phyloP scores from a whole-genome alignment of 768 basidiomycete genomes.

The Amanita subjunquillea region DNA sequence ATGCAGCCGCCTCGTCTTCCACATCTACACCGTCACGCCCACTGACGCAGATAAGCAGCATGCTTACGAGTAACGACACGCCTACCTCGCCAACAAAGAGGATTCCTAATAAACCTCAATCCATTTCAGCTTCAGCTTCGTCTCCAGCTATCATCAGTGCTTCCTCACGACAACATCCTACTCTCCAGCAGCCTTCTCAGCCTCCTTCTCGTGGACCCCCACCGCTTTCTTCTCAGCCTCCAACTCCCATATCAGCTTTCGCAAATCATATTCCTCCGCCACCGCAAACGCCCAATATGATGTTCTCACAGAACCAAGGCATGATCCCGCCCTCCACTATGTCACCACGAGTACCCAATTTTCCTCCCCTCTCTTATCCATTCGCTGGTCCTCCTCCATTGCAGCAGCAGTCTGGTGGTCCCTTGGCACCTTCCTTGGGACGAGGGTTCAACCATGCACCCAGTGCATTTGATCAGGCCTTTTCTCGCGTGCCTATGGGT shows the following conservation, averaged over 20 bases:
- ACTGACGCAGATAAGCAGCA: conserved; percentile 18
- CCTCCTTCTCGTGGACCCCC: conserved; percentile 11
- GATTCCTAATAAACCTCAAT: conserved; percentile 39
- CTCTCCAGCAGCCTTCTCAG: conserved; percentile 17
- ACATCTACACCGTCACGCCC: conserved; percentile 28
- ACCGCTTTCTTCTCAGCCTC: conserved; percentile 29
- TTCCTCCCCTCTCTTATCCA: conserved; percentile 41
- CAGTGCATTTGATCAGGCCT: conserved; percentile 39
- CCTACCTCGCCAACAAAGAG: conserved; percentile 41
- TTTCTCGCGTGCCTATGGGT: conserved; percentile 30
- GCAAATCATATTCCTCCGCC: conserved; percentile 33
- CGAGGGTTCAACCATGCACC: conserved; percentile 14
- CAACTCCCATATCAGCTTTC: conserved; percentile 40
- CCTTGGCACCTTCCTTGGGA: conserved; percentile 34
- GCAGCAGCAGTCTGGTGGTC: conserved; percentile 20
- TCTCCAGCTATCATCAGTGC: conserved; percentile 17
- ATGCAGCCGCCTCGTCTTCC: conserved; percentile 33
- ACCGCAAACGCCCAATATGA: conserved; percentile 28
- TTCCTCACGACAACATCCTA: conserved; percentile 18
- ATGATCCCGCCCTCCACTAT: conserved; percentile 36
- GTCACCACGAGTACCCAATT: conserved; percentile 45
- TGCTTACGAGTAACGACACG: conserved; percentile 20
- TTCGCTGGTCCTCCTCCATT: conserved; percentile 38
- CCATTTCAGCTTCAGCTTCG: conserved; percentile 13
- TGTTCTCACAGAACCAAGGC: conserved; percentile 35